Percentiles rank a stretch among this genome's conserved stretches.
Conservation (phyloP, 805 yeast genomes). For the Nakazawaea anatomiae region DNA sequence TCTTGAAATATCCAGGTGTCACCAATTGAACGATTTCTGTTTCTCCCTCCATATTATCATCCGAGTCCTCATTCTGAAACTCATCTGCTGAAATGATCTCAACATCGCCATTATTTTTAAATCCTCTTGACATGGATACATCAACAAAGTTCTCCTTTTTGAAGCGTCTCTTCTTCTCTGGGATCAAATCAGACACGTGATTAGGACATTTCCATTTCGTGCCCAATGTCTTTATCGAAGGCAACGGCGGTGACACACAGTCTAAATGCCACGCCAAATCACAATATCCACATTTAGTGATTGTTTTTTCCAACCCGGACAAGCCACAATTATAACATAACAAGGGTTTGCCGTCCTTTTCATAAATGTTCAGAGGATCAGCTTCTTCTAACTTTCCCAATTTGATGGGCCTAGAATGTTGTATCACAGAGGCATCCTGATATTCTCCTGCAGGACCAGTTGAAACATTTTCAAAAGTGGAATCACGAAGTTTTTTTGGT, state of each 20-base stretch:
- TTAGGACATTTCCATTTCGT: slow-evolving; percentile 90
- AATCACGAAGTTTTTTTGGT: slow-evolving; percentile 64
- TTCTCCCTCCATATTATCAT: slow-evolving; percentile 20
- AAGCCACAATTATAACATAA: slow-evolving; percentile 73
- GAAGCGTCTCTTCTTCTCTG: slow-evolving; percentile 39
- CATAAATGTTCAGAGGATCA: slow-evolving; percentile 61
- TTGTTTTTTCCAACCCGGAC: slow-evolving; percentile 56
- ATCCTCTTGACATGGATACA: slow-evolving; percentile 48
- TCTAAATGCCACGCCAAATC: slow-evolving; percentile 83
- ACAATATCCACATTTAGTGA: slow-evolving; percentile 81
- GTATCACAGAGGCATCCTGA: slow-evolving; percentile 53
- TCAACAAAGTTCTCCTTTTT: slow-evolving; percentile 48
- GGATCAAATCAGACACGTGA: slow-evolving; percentile 54
- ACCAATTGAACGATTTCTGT: slow-evolving; percentile 19
- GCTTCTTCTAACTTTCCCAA: slow-evolving; percentile 42
- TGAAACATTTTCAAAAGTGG: slow-evolving; percentile 63
- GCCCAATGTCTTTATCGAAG: slow-evolving; percentile 67
- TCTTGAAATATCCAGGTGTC: slow-evolving; percentile 30
- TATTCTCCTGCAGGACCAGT: slow-evolving; percentile 70
- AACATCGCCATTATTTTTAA: slow-evolving; percentile 49
- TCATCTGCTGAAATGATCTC: slow-evolving; percentile 40
- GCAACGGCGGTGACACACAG: slow-evolving; percentile 72
- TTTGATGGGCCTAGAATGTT: slow-evolving; percentile 31
- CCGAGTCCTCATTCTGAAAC: slow-evolving; percentile 38
- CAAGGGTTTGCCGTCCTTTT: slow-evolving; percentile 61